A percentile compares a stretch with the other conserved stretches of the same genome.
Conservation (phyloP, 2,329 filamentous ascomycete species). For the Juglanconis sp. region DNA sequence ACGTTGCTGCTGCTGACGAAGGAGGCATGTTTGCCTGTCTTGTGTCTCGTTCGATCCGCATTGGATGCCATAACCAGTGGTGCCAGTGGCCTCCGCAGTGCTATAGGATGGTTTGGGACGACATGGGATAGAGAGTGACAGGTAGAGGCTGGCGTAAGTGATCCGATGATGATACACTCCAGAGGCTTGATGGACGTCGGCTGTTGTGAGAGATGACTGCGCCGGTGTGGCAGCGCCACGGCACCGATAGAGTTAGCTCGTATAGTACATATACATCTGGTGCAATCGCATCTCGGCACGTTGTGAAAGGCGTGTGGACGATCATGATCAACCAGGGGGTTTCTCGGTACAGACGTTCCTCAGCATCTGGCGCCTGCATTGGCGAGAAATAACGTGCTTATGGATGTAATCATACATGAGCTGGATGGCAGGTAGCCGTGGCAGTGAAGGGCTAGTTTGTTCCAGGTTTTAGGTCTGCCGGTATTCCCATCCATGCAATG, state of each 20-base stretch:
- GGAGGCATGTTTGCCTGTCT: not conserved
- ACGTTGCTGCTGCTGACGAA: not conserved
- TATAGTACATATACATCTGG: not conserved
- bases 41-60: too few species aligned
- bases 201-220: not conserved
- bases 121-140: not conserved
- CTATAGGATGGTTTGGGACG: not conserved
- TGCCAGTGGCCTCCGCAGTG: not conserved
- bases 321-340: not conserved
- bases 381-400: constrained; percentile 8
- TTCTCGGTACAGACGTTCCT: constrained; percentile 1
- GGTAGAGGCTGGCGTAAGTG: not conserved
- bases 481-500: too few species aligned
- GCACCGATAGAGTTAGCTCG: too few species aligned
- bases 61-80: not conserved
- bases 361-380: constrained; percentile 7
- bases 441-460: too few species aligned
- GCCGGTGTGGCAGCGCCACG: not conserved
- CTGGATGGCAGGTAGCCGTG: too few species aligned
- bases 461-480: too few species aligned
- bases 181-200: not conserved
- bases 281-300: not conserved
- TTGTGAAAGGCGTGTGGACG: not conserved
- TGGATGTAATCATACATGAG: not conserved
- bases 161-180: not conserved